These are phyloP conservation scores for Beauveria varroae DNA, from an alignment of 2,329 filamentous ascomycete species.

Conservation along the genomic window DNA sequence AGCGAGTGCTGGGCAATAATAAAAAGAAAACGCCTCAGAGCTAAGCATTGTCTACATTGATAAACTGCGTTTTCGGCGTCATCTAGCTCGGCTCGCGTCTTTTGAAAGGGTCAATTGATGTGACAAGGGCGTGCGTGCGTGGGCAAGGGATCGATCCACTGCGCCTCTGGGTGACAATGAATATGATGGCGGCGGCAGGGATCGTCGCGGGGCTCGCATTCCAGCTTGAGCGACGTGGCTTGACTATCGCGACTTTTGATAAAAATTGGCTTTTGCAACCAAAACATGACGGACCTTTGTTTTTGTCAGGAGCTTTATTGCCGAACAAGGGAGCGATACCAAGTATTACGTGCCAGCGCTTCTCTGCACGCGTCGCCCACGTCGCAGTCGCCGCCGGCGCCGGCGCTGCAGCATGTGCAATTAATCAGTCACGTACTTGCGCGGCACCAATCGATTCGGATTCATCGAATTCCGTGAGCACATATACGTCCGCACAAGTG, in stretches of 20 bases:
- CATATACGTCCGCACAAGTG: neutral
- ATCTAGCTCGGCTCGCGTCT: too few species aligned
- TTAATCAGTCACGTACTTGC: too few species aligned
- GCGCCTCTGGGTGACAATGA: neutral
- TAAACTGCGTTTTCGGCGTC: too few species aligned
- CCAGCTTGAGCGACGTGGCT: neutral
- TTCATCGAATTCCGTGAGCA: too few species aligned
- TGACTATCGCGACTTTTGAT: neutral
- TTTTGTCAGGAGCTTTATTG: neutral
- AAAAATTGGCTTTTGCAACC: neutral
- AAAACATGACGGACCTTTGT: too few species aligned
- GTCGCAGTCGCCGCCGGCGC: too few species aligned
- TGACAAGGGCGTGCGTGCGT: neutral
- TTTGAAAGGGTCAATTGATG: neutral
- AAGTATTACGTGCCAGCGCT: too few species aligned
- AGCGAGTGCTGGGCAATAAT: neutral
- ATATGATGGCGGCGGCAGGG: neutral
- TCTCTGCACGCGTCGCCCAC: too few species aligned
- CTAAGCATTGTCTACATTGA: neutral
- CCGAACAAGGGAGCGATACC: neutral
- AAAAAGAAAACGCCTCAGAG: neutral
- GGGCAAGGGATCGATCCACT: neutral
- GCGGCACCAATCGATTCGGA: too few species aligned
- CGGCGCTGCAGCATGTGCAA: too few species aligned
- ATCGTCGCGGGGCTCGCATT: neutral